Conservation (phyloP, 2,329 filamentous ascomycete species). For the Exophiala phaeomuriformis region DNA sequence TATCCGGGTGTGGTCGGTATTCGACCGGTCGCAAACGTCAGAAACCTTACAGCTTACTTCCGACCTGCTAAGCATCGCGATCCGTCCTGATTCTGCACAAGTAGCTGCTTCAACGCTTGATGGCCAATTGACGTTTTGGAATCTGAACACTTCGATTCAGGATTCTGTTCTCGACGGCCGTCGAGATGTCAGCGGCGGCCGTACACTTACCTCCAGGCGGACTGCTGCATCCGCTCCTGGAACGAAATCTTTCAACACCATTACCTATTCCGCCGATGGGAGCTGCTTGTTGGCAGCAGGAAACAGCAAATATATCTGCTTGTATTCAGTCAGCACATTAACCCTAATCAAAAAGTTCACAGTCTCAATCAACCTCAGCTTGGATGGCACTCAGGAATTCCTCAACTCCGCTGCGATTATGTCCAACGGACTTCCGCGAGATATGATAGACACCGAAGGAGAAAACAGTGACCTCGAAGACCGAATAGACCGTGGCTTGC, state of each 20-base stretch:
- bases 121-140: constrained; percentile 93
- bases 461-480: constrained; percentile 86
- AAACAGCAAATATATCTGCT: constrained; percentile 96
- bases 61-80: constrained; percentile 77
- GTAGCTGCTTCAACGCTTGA: constrained; percentile 88
- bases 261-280: constrained; percentile 87
- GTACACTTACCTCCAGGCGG: constrained; percentile 76
- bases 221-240: constrained; percentile 86
- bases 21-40: constrained; percentile 85
- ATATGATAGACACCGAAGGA: constrained; percentile 77
- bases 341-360: constrained; percentile 92
- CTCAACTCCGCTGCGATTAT: constrained; percentile 87
- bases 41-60: constrained; percentile 88
- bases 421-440: constrained; percentile 70
- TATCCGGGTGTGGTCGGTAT: constrained; percentile 92
- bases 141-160: constrained; percentile 78
- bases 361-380: constrained; percentile 87
- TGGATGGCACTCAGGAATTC: constrained; percentile 94
- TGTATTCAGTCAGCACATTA: constrained; percentile 91
- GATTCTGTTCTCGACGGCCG: constrained; percentile 79
- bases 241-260: constrained; percentile 81
- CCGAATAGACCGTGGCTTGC: constrained; percentile 68
- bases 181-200: constrained; percentile 85
- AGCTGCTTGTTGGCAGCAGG: constrained; percentile 83
- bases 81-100: constrained; percentile 85